A percentile compares a stretch with the other conserved stretches of the same genome.
phyloP scores from a whole-genome alignment of 768 basidiomycete genomes.

The Naganishia randhawae region DNA sequence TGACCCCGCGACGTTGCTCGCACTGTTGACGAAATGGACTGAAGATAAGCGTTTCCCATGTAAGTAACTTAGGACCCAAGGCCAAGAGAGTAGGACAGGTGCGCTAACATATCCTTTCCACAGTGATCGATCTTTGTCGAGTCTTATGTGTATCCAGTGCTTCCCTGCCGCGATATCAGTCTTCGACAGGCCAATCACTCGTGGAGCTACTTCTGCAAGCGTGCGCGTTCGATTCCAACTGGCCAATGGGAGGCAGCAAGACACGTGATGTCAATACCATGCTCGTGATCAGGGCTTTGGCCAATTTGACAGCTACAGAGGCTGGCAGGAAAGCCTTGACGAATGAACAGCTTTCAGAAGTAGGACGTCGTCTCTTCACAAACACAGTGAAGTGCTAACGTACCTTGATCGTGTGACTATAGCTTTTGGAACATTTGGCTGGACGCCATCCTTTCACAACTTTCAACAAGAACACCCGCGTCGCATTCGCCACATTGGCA shows the following conservation, averaged over 20 bases:
- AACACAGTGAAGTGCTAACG: background rate
- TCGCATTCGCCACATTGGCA: constrained; percentile 73
- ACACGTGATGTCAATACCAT: constrained; percentile 78
- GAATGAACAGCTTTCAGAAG: constrained; percentile 34
- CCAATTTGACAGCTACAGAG: constrained; percentile 66
- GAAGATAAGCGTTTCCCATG: constrained; percentile 47
- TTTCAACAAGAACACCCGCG: constrained; percentile 58
- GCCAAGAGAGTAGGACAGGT: background rate
- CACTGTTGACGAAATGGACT: constrained; percentile 38
- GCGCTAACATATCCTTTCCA: background rate
- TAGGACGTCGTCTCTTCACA: constrained; percentile 6
- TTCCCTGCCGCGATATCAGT: constrained; percentile 52
- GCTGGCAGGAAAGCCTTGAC: constrained; percentile 37
- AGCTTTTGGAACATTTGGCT: constrained; percentile 21
- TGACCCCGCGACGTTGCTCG: constrained; percentile 32
- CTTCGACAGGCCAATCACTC: constrained; percentile 57
- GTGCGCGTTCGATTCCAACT: constrained; percentile 63
- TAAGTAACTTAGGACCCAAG: constrained; percentile 25
- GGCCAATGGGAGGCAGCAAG: constrained; percentile 62
- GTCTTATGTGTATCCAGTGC: constrained; percentile 65
- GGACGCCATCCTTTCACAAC: constrained; percentile 29
- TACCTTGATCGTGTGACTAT: constrained; percentile 25
- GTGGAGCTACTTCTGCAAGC: constrained; percentile 64
- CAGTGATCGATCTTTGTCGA: constrained; percentile 82
- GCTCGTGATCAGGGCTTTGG: constrained; percentile 70